Evolutionary conservation across 1,139 yeast species (phyloP).

Genomic region (Taiozyma sp.): DNA sequence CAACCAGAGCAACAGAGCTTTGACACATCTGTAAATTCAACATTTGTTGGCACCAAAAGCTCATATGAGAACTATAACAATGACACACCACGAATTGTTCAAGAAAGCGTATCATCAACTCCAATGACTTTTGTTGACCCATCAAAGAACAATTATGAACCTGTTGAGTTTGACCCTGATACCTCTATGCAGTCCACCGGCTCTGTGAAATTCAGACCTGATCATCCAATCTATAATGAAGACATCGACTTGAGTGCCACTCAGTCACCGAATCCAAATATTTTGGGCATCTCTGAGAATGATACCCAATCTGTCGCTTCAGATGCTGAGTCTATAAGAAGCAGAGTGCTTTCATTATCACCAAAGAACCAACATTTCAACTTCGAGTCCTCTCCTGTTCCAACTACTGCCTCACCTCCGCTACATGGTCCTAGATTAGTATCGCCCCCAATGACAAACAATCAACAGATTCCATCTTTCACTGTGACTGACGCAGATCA

Average conservation of each 20-base stretch:
- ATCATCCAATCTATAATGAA: background rate
- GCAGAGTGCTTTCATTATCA: conserved; percentile 11
- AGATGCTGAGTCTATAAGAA: conserved; percentile 15
- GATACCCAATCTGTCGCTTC: background rate
- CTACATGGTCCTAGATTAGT: background rate
- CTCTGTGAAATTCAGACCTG: conserved; percentile 2
- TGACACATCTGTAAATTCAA: background rate
- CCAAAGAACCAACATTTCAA: conserved; percentile 11
- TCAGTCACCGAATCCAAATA: background rate
- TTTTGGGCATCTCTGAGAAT: background rate
- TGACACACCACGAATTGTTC: background rate
- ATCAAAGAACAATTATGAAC: background rate
- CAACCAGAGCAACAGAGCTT: background rate
- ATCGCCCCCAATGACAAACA: background rate
- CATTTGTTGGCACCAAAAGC: background rate
- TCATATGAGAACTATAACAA: background rate
- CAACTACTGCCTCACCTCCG: background rate
- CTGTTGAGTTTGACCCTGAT: background rate
- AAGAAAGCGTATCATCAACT: background rate
- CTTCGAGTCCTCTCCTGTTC: conserved; percentile 2
- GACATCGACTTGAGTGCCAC: background rate
- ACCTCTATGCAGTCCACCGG: background rate
- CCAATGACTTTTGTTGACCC: background rate
- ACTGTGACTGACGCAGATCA: conserved; percentile 13
- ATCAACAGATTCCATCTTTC: conserved; percentile 12